Evolutionary conservation across 2,329 filamentous ascomycete genomes (phyloP).

Genomic region (Curvularia sp.): DNA sequence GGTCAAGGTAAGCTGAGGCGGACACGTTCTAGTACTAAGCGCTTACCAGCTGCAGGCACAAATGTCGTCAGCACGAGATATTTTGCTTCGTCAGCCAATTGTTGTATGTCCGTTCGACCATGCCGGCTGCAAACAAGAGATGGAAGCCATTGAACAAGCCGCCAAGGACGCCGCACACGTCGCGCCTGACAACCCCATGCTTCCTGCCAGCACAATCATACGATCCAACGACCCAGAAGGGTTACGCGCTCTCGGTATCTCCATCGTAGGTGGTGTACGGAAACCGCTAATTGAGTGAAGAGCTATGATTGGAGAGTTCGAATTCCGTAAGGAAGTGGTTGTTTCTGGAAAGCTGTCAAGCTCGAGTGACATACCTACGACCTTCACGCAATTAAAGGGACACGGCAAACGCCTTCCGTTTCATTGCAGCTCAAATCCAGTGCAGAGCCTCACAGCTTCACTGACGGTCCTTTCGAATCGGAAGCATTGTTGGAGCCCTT

Average conservation of each 20-base stretch:
- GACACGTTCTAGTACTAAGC: background rate
- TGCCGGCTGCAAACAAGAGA: constrained; percentile 95
- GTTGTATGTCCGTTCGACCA: constrained; percentile 96
- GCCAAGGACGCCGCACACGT: constrained; percentile 90
- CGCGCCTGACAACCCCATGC: constrained; percentile 87
- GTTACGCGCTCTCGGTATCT: constrained; percentile 65
- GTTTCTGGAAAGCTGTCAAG: background rate
- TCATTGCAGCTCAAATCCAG: background rate
- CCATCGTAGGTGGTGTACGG: constrained; percentile 67
- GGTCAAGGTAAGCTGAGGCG: constrained; percentile 74
- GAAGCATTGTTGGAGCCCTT: background rate
- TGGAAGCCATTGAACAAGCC: constrained; percentile 96
- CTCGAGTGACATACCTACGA: background rate
- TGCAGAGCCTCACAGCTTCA: background rate
- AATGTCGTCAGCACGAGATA: constrained; percentile 86
- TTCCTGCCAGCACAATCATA: constrained; percentile 86
- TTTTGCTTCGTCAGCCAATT: constrained; percentile 86
- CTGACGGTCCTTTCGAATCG: background rate
- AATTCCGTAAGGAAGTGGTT: constrained; percentile 3
- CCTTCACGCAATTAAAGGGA: background rate
- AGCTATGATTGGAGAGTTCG: background rate
- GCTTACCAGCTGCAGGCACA: constrained; percentile 68
- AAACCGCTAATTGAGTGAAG: constrained; percentile 71
- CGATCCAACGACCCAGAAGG: constrained; percentile 74
- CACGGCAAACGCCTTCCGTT: background rate